Conservation (phyloP, 352 stramenopile genomes). For the Phytophthora pinifolia region DNA sequence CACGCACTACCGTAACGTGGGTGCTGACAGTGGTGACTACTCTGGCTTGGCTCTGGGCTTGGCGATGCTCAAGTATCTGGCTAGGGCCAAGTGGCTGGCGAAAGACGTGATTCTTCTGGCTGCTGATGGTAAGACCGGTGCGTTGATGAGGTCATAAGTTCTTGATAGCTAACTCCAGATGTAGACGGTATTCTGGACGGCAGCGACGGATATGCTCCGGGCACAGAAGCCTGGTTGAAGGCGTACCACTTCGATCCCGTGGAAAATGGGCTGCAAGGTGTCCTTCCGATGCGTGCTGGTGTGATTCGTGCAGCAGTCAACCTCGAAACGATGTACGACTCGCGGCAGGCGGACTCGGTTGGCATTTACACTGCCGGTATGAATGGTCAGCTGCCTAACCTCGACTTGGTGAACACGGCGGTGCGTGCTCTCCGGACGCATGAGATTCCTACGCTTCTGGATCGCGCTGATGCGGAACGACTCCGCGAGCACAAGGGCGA, state of each 20-base stretch:
- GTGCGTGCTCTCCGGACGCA: constrained; percentile 52
- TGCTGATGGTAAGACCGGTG: constrained; percentile 49
- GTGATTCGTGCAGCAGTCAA: constrained; percentile 79
- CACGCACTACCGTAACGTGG: constrained; percentile 68
- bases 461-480: constrained; percentile 34
- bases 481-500: background rate
- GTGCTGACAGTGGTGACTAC: constrained; percentile 36
- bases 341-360: constrained; percentile 32
- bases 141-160: background rate
- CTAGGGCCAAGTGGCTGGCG: constrained; percentile 68
- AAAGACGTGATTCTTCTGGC: constrained; percentile 84
- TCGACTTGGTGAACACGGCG: constrained; percentile 85
- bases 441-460: constrained; percentile 47
- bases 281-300: constrained; percentile 65
- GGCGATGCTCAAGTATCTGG: constrained; percentile 60
- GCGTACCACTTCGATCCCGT: constrained; percentile 69
- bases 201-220: constrained; percentile 55
- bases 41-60: constrained; percentile 62
- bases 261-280: constrained; percentile 17
- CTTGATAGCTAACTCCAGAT: background rate
- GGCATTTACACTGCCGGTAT: constrained; percentile 68
- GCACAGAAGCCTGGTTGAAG: constrained; percentile 71
- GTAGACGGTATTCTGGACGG: constrained; percentile 66
- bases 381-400: constrained; percentile 86
- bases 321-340: constrained; percentile 51